A percentile compares a stretch with the other conserved stretches of the same genome.
Evolutionary conservation across 2,329 filamentous ascomycete genomes (phyloP).

Genomic region (Fusarium pseudograminearum): DNA sequence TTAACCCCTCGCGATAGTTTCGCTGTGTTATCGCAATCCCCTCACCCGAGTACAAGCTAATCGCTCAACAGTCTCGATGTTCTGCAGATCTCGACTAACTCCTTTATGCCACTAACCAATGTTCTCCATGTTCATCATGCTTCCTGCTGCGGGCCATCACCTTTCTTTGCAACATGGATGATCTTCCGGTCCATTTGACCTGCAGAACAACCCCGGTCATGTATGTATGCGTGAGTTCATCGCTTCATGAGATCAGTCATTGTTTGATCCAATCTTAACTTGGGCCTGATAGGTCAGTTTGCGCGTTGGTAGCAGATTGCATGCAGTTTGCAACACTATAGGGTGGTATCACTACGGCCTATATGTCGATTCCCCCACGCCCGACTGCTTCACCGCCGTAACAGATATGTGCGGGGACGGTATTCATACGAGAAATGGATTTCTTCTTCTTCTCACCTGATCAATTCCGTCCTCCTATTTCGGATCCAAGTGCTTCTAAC

Average conservation of each 20-base stretch:
- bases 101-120: neutral
- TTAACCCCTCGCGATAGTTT: constrained; percentile 29
- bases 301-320: constrained; percentile 18
- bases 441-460: constrained; percentile 35
- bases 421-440: constrained; percentile 26
- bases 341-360: constrained; percentile 42
- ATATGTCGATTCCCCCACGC: constrained; percentile 30
- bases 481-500: constrained; percentile 14
- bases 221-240: constrained; percentile 34
- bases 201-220: constrained; percentile 35
- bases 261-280: constrained; percentile 27
- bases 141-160: constrained; percentile 20
- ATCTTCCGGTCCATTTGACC: constrained; percentile 25
- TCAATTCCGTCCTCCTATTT: constrained; percentile 29
- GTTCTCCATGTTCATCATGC: constrained; percentile 25
- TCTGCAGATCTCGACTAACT: constrained; percentile 22
- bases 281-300: constrained; percentile 26
- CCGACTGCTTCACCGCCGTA: constrained; percentile 37
- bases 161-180: constrained; percentile 23
- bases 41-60: constrained; percentile 7
- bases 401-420: constrained; percentile 23
- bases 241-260: constrained; percentile 21
- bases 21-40: constrained; percentile 27
- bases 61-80: constrained; percentile 3
- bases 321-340: constrained; percentile 35